Percentiles rank a stretch among this genome's conserved stretches.
Evolutionary conservation across 305 asterid species (phyloP).

Genomic region (Fraxinus baroniana): DNA sequence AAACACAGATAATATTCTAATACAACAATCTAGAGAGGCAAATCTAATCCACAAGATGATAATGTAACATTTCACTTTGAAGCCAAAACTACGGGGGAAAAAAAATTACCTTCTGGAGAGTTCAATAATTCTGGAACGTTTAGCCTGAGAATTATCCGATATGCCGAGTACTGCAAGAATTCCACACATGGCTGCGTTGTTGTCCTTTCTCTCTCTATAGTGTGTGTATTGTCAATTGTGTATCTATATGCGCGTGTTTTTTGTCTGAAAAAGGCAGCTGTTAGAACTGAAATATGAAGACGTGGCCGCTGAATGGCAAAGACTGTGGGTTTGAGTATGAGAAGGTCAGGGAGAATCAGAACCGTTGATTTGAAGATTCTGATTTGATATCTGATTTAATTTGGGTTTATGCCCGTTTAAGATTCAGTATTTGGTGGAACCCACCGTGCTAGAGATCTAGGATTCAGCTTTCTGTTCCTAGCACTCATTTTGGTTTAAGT

Average conservation of each 20-base stretch:
- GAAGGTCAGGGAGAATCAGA: constrained; percentile 22
- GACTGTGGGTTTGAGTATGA: not conserved
- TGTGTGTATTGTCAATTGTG: not conserved
- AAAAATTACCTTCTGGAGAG: constrained; percentile 77
- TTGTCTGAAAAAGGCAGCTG: constrained; percentile 14
- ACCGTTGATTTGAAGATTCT: constrained; percentile 50
- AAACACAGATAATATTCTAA: not conserved
- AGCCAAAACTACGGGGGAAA: not conserved
- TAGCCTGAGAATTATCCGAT: constrained; percentile 70
- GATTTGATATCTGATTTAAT: constrained; percentile 10
- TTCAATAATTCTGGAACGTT: constrained; percentile 83
- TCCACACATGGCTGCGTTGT: constrained; percentile 77
- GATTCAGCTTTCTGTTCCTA: not conserved
- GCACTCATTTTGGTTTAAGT: not conserved
- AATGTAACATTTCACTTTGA: not conserved
- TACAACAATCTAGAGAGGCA: not conserved
- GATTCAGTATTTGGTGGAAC: constrained; percentile 33
- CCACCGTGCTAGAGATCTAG: not conserved
- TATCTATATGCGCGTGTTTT: constrained; percentile 7
- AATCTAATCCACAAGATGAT: constrained; percentile 12
- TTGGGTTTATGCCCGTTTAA: constrained; percentile 49
- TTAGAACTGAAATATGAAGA: constrained; percentile 17
- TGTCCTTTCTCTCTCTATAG: not conserved
- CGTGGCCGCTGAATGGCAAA: constrained; percentile 31
- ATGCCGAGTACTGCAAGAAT: constrained; percentile 96